Conservation (phyloP, 805 yeast species). For the Lipomyces spencermartinsiae region DNA sequence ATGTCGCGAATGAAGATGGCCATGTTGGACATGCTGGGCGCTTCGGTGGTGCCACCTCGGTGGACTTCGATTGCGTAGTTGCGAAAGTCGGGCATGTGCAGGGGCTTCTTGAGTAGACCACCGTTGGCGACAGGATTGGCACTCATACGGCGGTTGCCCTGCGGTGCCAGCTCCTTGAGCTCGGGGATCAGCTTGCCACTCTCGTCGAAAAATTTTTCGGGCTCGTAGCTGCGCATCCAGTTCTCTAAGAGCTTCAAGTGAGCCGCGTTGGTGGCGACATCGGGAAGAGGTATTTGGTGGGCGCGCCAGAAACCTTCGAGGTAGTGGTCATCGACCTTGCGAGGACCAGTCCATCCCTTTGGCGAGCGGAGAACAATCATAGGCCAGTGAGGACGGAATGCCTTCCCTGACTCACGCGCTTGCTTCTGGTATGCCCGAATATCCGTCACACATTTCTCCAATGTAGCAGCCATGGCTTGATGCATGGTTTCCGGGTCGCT, state of each 20-base stretch:
- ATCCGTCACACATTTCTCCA: constrained; percentile 14
- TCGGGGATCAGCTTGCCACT: constrained; percentile 16
- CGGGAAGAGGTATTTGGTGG: constrained; percentile 14
- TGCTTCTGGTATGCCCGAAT: constrained; percentile 12
- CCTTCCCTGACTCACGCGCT: constrained; percentile 13
- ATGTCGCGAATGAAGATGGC: constrained; percentile 10
- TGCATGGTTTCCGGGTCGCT: constrained; percentile 16
- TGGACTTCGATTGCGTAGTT: constrained; percentile 9
- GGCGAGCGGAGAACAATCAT: constrained; percentile 17
- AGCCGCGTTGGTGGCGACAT: constrained; percentile 8
- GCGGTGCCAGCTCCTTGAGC: constrained; percentile 11
- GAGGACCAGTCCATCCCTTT: constrained; percentile 18
- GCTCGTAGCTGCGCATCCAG: constrained; percentile 15
- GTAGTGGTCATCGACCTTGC: constrained; percentile 15
- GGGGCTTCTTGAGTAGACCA: constrained; percentile 11
- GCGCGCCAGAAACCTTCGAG: constrained; percentile 18
- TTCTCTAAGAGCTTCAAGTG: constrained; percentile 10
- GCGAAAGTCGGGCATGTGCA: constrained; percentile 14
- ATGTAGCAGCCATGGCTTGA: constrained; percentile 15
- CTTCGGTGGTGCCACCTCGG: constrained; percentile 10
- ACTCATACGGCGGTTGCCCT: constrained; percentile 13
- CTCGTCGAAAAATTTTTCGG: constrained; percentile 12
- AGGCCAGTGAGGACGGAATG: constrained; percentile 14
- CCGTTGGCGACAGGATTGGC: constrained; percentile 18
- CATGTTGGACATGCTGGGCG: constrained; percentile 15